Evolutionary conservation across 208 protist genomes (phyloP), one percentile per base, ranked within the genome.

Genomic region (Acanthamoeba sp.): DNA sequence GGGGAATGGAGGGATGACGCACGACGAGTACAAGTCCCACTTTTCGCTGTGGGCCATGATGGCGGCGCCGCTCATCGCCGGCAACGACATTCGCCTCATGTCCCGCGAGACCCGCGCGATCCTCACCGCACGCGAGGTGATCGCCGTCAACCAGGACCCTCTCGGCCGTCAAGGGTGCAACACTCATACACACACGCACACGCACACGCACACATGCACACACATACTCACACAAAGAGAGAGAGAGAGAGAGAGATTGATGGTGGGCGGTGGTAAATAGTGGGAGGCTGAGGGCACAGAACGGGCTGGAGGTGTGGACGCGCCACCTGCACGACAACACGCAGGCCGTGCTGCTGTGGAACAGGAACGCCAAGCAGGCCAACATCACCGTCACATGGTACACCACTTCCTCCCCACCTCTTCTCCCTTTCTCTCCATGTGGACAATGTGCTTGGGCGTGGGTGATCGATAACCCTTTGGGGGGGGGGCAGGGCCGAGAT

Each of bases 61-160:
- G 34, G 87, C 87, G 27, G 87, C 87, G n/a, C 87, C 87, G 34
- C 59, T 92, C 20, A 66, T 92, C 87, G 59, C 59, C n/a, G 59
- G 87, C 32, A 92, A 92, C 45, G 87, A 92, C 40, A 1, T 92
- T 6, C 45, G 80, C 14, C n/a, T 18, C 4, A 89, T 89, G 80
- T 45, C 42, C 45, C 10, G 27, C n/a, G 42, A 89, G 52, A 89
- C 80, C n/a, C 42, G 27, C 32, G 10, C 80, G 42, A 89, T 89
- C 16, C 80, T 89, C 50, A 66, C 52, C 18, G 80, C 80, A 5
- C 80, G 32, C 20, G 95, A 96, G 16, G 84, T 95, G 27, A 96
- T 96, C 48, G 50, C 38, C 48, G 94, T 96, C 22, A 66, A 96
- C 40, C 95, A 96, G 84, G 95, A 96, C 62, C 38, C 93, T 42